phyloP scores from a whole-genome alignment of 352 stramenopile species.

The Phytophthora hibernalis region DNA sequence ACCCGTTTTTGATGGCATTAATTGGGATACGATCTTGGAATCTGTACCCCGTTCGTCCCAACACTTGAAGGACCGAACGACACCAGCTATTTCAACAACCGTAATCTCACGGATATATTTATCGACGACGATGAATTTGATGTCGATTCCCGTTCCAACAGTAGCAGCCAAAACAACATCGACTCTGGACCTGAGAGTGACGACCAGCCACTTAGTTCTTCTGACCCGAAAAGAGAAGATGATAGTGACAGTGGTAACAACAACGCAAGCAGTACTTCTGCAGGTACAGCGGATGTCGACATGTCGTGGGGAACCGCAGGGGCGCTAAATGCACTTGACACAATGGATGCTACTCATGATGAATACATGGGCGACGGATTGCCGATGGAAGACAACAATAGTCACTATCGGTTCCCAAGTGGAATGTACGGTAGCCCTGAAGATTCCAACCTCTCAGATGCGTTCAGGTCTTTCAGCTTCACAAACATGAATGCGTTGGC shows the following conservation, averaged over 20 bases:
- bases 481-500: slow-evolving; percentile 89
- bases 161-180: slow-evolving; percentile 36
- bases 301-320: slow-evolving; percentile 31
- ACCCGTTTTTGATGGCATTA: slow-evolving; percentile 83
- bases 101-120: slow-evolving; percentile 86
- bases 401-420: slow-evolving; percentile 62
- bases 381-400: slow-evolving; percentile 45
- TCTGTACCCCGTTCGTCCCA: slow-evolving; percentile 87
- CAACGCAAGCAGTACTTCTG: slow-evolving; percentile 17
- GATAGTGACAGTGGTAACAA: slow-evolving; percentile 14
- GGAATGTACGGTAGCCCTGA: slow-evolving; percentile 66
- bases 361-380: slow-evolving; percentile 10
- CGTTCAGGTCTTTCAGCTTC: slow-evolving; percentile 85
- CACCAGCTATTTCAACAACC: slow-evolving; percentile 93
- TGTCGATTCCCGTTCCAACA: slow-evolving; percentile 48
- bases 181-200: slow-evolving; percentile 41
- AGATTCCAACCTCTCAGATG: slow-evolving; percentile 52
- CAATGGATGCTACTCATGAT: slow-evolving; percentile 2
- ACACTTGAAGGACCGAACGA: slow-evolving; percentile 87
- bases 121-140: slow-evolving; percentile 87
- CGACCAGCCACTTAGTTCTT: slow-evolving; percentile 12
- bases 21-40: slow-evolving; percentile 85
- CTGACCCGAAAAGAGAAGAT: slow-evolving; percentile 25
- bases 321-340: slow-evolving; percentile 8
- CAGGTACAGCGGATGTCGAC: slow-evolving; percentile 24